Evolutionary conservation across 441 rosid genomes (phyloP).

Genomic region (Erodium moschatum): DNA sequence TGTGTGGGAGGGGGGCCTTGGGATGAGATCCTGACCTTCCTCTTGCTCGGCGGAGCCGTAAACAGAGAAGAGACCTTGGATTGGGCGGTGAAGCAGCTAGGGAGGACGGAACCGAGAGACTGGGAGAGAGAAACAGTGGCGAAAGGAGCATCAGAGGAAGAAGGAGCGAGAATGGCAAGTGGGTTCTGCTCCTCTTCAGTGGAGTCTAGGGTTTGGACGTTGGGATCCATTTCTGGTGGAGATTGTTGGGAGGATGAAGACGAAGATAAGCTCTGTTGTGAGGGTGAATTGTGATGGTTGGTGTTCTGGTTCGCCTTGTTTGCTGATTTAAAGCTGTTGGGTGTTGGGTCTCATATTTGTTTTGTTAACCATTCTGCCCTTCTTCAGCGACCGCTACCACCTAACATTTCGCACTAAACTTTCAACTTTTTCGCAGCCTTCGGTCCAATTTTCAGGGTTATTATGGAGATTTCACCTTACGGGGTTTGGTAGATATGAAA

Average conservation of each 20-base stretch:
- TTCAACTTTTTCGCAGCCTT: neutral
- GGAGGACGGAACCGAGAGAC: conserved; percentile 28
- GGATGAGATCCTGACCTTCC: too few species aligned
- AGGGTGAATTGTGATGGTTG: too few species aligned
- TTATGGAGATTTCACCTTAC: neutral
- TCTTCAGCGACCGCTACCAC: conserved; percentile 5
- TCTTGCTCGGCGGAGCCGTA: neutral
- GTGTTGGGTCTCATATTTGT: neutral
- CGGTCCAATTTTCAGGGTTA: neutral
- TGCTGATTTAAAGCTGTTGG: neutral
- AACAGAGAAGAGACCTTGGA: neutral
- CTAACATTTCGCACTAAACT: conserved; percentile 6
- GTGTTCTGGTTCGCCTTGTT: neutral
- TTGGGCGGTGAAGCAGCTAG: too few species aligned
- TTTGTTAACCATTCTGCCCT: neutral
- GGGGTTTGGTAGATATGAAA: neutral
- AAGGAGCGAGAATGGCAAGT: conserved; percentile 22
- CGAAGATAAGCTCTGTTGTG: neutral
- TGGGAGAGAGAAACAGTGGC: conserved; percentile 46
- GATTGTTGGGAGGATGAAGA: neutral
- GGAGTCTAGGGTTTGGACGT: conserved; percentile 24
- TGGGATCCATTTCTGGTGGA: conserved; percentile 35
- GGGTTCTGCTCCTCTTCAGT: too few species aligned
- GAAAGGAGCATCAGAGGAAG: conserved; percentile 27
- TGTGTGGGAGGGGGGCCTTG: conserved; percentile 48